Percentiles rank a stretch among this genome's conserved stretches.
Evolutionary conservation across 2,329 filamentous ascomycete species (phyloP).

Genomic region (Paraconiothyrium brasiliense): DNA sequence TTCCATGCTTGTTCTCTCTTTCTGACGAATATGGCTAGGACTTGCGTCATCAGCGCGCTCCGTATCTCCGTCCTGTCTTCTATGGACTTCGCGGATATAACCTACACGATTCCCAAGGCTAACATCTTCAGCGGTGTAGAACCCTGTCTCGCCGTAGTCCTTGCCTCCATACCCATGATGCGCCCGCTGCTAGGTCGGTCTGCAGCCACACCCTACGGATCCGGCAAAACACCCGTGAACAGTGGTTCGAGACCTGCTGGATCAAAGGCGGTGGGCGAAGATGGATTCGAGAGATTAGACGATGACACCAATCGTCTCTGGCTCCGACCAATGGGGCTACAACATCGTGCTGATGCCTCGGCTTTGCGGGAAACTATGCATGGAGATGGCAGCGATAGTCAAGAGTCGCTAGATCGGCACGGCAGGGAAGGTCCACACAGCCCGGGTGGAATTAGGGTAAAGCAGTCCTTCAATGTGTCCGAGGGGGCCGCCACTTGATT

Average conservation of each 20-base stretch:
- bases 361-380: not conserved
- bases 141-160: conserved; percentile 1
- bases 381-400: not conserved
- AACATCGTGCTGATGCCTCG: not conserved
- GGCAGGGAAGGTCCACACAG: not conserved
- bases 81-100: conserved; percentile 2
- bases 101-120: not conserved
- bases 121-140: conserved; percentile 1
- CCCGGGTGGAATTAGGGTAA: not conserved
- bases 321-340: not conserved
- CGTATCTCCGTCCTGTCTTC: not conserved
- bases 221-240: not conserved
- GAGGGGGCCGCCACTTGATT: not conserved
- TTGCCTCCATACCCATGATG: not conserved
- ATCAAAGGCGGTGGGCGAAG: not conserved
- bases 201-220: not conserved
- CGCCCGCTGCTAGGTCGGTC: conserved; percentile 1
- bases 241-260: not conserved
- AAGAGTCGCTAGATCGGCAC: not conserved
- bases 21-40: not conserved
- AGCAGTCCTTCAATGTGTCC: not conserved
- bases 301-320: not conserved
- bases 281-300: not conserved
- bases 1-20: not conserved
- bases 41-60: not conserved